Evolutionary conservation across 768 basidiomycete genomes (phyloP), one percentile per base, ranked within the genome.

Genomic region (Harrya chromipes): DNA sequence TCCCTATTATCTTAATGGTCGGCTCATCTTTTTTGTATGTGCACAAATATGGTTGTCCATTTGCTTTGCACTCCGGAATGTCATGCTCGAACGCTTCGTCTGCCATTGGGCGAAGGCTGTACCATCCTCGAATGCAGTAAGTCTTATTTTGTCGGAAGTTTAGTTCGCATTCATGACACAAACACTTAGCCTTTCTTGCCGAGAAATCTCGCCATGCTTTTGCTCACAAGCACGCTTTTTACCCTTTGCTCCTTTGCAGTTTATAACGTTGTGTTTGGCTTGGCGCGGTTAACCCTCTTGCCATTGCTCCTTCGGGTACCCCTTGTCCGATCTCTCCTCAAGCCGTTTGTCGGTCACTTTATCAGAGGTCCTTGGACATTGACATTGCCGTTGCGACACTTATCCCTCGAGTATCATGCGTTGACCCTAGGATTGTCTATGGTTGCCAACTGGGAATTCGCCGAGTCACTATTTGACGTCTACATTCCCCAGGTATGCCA

Each of bases 1-100:
- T 52, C 86, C 85, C 0, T 79, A 81, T 54, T 83, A 87, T 58
- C 72, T 89, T 19, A 88, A 88, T 46, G 85, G 85, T 1, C 79
- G 80, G 16, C 68, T 87, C 6, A 54, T 89, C 8, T 86, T 85
- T 60, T 62, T 87, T 16, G 45, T 80, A 21, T 55, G 79, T 40
- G 74, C 80, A 0, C 87, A 89, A 60, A 10, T 73, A 3, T 67
- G 69, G 36, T 58, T 77, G 9, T 79, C 80, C 0, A 37, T 68
- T 7, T 69, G 72, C 2, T 87, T 77, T 53, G 66, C 74, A 2
- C 61, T 85, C 19, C 75, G 87, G 7, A 81, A 78, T 29, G 64
- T 83, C n/a, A 75, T 87, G 65, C 71, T 77, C 1, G 86, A 89
- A 55, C 78, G 85, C 2, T 78, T 81, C 50, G 72, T 70, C 10